A percentile compares a stretch with the other conserved stretches of the same genome.
Conservation (phyloP, 768 basidiomycete genomes). For the Boletus reticulatus region DNA sequence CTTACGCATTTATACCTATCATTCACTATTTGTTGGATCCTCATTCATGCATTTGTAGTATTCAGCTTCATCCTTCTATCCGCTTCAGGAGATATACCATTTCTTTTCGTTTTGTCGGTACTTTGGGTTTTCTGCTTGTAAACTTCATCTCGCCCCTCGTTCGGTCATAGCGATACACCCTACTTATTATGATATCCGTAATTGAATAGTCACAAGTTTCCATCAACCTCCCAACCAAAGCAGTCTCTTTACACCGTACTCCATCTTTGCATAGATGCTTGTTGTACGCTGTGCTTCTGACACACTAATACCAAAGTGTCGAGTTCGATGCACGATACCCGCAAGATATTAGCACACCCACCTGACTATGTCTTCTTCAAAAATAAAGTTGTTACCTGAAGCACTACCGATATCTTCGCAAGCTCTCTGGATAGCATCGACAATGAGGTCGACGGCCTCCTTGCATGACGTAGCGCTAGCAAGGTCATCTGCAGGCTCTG, state of each 20-base stretch:
- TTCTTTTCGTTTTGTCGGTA: constrained; percentile 18
- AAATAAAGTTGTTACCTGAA: constrained; percentile 47
- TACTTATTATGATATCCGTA: constrained; percentile 13
- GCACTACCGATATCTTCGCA: constrained; percentile 60
- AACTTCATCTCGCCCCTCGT: constrained; percentile 2
- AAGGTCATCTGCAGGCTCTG: constrained; percentile 61
- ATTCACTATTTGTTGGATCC: constrained; percentile 15
- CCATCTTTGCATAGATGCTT: constrained; percentile 87
- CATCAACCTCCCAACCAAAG: constrained; percentile 78
- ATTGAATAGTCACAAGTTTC: background rate
- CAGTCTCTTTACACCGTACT: constrained; percentile 88
- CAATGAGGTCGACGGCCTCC: constrained; percentile 75
- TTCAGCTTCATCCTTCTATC: constrained; percentile 13
- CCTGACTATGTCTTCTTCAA: constrained; percentile 78
- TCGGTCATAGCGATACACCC: constrained; percentile 14
- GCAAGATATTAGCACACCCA: constrained; percentile 29
- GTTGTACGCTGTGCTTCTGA: constrained; percentile 84
- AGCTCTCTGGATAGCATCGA: constrained; percentile 63
- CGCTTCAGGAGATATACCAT: constrained; percentile 25
- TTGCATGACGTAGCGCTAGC: constrained; percentile 64
- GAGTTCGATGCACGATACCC: background rate
- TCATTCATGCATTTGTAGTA: constrained; percentile 21
- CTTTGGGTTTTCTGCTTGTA: constrained; percentile 1
- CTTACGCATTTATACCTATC: constrained; percentile 18
- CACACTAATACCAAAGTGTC: constrained; percentile 45